Evolutionary conservation across 2,329 filamentous ascomycete species (phyloP).

Genomic region (Elsinoe fawcettii): DNA sequence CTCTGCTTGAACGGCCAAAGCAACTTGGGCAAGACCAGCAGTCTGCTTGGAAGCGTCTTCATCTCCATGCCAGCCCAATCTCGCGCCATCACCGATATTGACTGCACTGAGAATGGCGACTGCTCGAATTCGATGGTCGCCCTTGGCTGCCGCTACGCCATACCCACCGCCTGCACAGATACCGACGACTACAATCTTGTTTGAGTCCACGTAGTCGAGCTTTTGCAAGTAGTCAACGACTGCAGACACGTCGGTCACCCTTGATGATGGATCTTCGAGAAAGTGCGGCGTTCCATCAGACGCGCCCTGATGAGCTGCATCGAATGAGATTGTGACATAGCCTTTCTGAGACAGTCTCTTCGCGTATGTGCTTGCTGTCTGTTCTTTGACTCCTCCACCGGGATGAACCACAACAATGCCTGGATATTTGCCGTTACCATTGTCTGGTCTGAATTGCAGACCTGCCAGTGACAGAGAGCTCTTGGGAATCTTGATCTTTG

Average conservation of each 20-base stretch:
- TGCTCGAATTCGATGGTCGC: constrained; percentile 4
- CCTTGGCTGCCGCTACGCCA: neutral
- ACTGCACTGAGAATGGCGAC: constrained; percentile 2
- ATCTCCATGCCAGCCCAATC: neutral
- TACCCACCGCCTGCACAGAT: constrained; percentile 11
- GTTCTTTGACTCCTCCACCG: constrained; percentile 1
- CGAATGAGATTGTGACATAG: constrained; percentile 7
- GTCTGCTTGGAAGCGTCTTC: constrained; percentile 1
- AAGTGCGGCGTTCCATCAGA: neutral
- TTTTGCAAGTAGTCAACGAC: constrained; percentile 4
- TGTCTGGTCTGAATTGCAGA: neutral
- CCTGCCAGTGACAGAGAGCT: neutral
- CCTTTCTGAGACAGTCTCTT: neutral
- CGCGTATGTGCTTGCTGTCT: constrained; percentile 4
- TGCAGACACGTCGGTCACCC: neutral
- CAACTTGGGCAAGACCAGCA: neutral
- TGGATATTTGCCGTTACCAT: neutral
- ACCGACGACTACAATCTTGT: neutral
- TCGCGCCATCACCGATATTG: constrained; percentile 7
- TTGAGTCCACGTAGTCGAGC: neutral
- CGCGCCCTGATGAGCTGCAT: neutral
- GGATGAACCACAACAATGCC: constrained; percentile 5
- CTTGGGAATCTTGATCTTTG: neutral
- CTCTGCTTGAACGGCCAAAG: neutral
- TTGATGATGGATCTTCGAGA: neutral